Base-by-base conservation (phyloP, 768 basidiomycete species). In the Coprinopsis cinerea region DNA sequence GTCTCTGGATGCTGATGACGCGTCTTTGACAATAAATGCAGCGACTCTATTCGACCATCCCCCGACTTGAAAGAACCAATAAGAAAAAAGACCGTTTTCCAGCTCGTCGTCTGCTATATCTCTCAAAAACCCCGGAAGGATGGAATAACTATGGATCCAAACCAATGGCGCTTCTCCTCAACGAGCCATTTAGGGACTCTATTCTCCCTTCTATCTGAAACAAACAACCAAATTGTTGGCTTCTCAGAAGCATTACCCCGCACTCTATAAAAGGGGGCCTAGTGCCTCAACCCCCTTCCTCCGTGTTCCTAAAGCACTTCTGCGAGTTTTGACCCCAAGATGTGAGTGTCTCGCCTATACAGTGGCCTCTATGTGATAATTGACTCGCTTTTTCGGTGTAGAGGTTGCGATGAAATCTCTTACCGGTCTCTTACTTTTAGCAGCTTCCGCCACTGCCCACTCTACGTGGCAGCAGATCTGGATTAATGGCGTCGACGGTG, bases 391-490 rank as follows among this genome's bases (percentile, higher is more conserved):
- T 6, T 18, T 25, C 22, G 5, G 22, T 10, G 5, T 25, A 43
- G 41, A 43, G 22, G 17, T 43, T 18, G 18, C 27, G 18, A 45
- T 45, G 44, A 45, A 45, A 20, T 11, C 28, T 4, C 13, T 28
- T 6, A 27, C 44, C 4, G 32, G 4, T 45, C 5, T 30, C 11
- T 20, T 45, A 7, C 18, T 45, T 4, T 58, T 73, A 34, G 55
- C 65, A 37, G 70, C 67, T 1, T 67, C 67, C 34, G 75, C 58
- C n/a, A 64, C 70, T 23, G 75, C 76, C 3, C 76, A 78, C 58
- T 73, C 77, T 25, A 78, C 77, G 3, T 79, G 74, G 67, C 77
- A 79, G 58, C 66, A 77, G 51, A 55, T 79, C 44, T 78, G 77
- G 76, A 67, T 77, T 45, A 74, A 75, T 46, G 68, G 67, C 46